Evolutionary conservation across 2,329 filamentous ascomycete genomes (phyloP).

Genomic region (Curvularia sp.): DNA sequence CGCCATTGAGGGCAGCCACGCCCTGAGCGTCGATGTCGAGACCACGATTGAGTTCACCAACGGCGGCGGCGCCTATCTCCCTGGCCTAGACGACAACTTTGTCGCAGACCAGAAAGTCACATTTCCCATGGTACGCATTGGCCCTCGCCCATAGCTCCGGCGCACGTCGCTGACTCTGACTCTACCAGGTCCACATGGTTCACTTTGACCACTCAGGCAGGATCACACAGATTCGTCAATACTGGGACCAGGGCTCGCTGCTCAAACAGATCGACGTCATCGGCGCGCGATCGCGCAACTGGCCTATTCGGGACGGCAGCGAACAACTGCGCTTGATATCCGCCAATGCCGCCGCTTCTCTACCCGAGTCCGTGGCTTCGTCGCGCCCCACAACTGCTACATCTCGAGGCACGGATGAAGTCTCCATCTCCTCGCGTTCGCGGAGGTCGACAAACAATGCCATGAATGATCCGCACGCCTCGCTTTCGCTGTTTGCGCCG

Average conservation of each 20-base stretch:
- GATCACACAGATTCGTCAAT: conserved; percentile 85
- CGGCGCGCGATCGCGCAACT: conserved; percentile 86
- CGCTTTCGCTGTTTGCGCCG: conserved; percentile 76
- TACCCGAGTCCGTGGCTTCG: conserved; percentile 38
- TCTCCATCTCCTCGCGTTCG: conserved; percentile 50
- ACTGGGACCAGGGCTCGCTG: conserved; percentile 94
- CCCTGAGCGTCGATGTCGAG: conserved; percentile 78
- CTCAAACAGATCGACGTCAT: conserved; percentile 95
- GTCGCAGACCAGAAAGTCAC: conserved; percentile 80
- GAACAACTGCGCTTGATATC: conserved; percentile 83
- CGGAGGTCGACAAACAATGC: conserved; percentile 46
- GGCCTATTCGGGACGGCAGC: conserved; percentile 88
- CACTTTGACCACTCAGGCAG: conserved; percentile 77
- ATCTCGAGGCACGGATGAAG: conserved; percentile 42
- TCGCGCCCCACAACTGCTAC: conserved; percentile 46
- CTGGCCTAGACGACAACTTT: conserved; percentile 92
- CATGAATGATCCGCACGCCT: conserved; percentile 63
- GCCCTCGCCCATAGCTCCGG: neutral
- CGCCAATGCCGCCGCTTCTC: conserved; percentile 57
- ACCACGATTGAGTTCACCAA: conserved; percentile 81
- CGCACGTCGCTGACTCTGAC: conserved; percentile 19
- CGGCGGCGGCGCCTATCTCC: conserved; percentile 85
- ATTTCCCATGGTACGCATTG: conserved; percentile 72
- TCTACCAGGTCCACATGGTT: conserved; percentile 73
- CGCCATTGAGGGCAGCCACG: conserved; percentile 72